phyloP scores from a whole-genome alignment of 768 basidiomycete species.

The Mycena olivaceomarginata region DNA sequence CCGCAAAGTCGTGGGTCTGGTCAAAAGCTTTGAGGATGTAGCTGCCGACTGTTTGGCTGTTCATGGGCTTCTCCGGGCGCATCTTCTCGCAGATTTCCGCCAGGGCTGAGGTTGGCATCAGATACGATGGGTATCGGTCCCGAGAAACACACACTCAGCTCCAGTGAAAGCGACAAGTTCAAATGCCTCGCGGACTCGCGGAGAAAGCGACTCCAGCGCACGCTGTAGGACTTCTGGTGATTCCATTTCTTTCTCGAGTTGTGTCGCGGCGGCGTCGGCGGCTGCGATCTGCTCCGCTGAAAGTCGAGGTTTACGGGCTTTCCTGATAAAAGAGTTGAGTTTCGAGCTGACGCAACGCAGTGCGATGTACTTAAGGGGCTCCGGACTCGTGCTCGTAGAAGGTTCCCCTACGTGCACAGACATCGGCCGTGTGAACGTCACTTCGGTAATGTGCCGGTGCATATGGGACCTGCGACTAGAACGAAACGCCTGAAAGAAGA shows the following conservation, averaged over 20 bases:
- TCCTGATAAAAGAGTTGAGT: neutral
- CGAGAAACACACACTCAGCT: neutral
- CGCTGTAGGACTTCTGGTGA: neutral
- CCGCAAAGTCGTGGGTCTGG: neutral
- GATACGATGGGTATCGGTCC: neutral
- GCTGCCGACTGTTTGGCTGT: neutral
- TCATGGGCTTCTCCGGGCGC: neutral
- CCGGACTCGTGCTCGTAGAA: no score
- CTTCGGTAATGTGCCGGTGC: no score
- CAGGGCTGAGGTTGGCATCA: neutral
- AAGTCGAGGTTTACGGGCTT: neutral
- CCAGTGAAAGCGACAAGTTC: neutral
- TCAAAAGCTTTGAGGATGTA: neutral
- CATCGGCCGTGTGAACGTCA: no score
- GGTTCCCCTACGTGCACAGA: no score
- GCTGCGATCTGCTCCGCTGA: neutral
- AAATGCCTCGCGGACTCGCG: neutral
- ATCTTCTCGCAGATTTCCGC: slow-evolving; percentile 4
- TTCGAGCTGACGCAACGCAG: no score
- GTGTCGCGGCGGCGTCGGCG: neutral
- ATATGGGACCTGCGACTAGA: no score
- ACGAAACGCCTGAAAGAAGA: no score
- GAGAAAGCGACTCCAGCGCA: neutral
- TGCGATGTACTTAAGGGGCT: no score
- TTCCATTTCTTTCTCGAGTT: neutral